Base-by-base conservation (phyloP, 2,329 filamentous ascomycete species). In the Alternaria triticina region DNA sequence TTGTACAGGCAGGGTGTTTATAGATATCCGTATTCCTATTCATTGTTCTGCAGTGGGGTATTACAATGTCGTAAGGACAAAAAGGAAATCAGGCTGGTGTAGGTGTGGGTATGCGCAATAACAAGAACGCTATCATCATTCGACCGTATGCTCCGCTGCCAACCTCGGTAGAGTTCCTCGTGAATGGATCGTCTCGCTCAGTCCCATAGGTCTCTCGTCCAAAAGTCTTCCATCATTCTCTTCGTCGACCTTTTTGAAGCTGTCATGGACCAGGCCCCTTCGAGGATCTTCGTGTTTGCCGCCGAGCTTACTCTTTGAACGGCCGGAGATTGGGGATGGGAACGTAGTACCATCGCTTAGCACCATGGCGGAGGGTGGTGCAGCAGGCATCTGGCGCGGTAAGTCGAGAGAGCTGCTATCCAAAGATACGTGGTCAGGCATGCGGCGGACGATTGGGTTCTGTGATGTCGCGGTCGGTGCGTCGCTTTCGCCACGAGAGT, bases 131-230 rank as follows among this genome's bases (percentile, higher is more conserved):
- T 15, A 25, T 12, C 27, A 47, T 63, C 40, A 61, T 44, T 60
- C 54, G 33, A 69, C 61, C 13, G 54, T 55, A 52, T 67, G 62
- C 45, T 68, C 67, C 3, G 67, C 62, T 4, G 65, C 67, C 43
- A 60, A 11, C 11, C 67, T 57, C 5, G 67, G 67, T 12, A 70
- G 49, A 7, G 67, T 66, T 17, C 46, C 60, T 7, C 51, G 59
- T 8, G 62, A 67, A 54, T 70, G 67, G 15, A 70, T 70, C 25
- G 67, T 70, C 59, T 70, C 67, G 55, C 62, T 61, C 9, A 70
- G 40, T 28, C 67, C 67, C 60, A 67, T 62, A 3, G 67, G 67
- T 27, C 57, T 61, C n/a, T 68, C 67, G 43, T 70, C 62, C 54
- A 70, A 33, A 7, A 70, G 57, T 30, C 67, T 59, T 11, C 67